Evolutionary conservation across 2,329 filamentous ascomycete species (phyloP).

Genomic region (Fusarium chaquense): DNA sequence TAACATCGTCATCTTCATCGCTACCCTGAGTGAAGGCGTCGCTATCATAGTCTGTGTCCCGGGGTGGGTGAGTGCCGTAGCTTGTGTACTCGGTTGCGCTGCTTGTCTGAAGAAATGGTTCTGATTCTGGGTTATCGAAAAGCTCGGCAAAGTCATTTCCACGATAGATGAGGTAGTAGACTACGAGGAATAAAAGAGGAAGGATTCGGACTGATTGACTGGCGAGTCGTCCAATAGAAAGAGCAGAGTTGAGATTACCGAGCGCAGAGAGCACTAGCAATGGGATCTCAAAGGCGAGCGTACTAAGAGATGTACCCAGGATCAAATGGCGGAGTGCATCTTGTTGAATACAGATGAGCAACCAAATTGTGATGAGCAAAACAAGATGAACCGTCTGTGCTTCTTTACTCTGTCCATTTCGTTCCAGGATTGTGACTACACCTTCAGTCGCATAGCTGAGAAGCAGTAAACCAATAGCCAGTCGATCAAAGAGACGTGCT

Average conservation of each 20-base stretch:
- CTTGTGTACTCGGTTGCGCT: not conserved
- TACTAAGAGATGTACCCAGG: constrained; percentile 12
- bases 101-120: constrained; percentile 22
- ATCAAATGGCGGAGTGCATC: not conserved
- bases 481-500: not conserved
- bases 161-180: not conserved
- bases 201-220: constrained; percentile 19
- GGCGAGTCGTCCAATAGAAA: not conserved
- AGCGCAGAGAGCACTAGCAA: constrained; percentile 7
- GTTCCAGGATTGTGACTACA: not conserved
- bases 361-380: constrained; percentile 2
- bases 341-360: not conserved
- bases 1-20: constrained; percentile 43
- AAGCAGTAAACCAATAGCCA: constrained; percentile 1
- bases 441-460: constrained; percentile 15
- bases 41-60: not conserved
- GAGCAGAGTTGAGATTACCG: not conserved
- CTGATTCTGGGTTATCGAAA: constrained; percentile 18
- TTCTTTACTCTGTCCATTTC: not conserved
- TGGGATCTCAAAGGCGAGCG: constrained; percentile 23
- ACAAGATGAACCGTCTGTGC: constrained; percentile 13
- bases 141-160: not conserved
- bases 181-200: constrained; percentile 8
- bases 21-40: constrained; percentile 13
- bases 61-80: constrained; percentile 30